Base-by-base conservation (phyloP, 2,329 filamentous ascomycete species). In the Juglanconis sp. region DNA sequence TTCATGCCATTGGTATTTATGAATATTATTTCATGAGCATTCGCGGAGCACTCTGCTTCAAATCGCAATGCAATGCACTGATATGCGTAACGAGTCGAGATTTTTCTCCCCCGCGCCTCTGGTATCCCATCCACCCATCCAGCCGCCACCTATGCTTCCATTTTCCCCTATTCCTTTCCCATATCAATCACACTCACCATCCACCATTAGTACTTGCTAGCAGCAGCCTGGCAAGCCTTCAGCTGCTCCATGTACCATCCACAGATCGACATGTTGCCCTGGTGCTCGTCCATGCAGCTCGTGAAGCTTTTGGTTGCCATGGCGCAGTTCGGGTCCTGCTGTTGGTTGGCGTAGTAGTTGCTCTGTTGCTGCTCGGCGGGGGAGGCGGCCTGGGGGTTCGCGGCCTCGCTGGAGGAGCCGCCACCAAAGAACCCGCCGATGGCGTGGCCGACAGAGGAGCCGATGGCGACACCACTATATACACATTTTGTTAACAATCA, bases 241-340 rank as follows among this genome's bases (percentile, higher is more conserved):
- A 99, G 83, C 85, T 99, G 94, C 76, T 99, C 95, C 70, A 99
- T 80, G 77, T 99, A 99, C 93, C 94, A 99, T 68, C 90, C 90
- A 81, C 95, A 99, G 73, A 97, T 96, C 73, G 89, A 88, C 89
- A 99, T 87, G 79, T 95, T 92, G 68, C 95, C 95, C 73, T 87
- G 81, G 77, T 99, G 90, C 72, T 98, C 91, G 76, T 98, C 93
- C 88, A 99, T 89, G 84, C 95, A 99, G 80, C 88, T 89, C 71
- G 92, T 93, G 83, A 99, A 98, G 78, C 85, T 86, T 77, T 87
- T 86, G 57, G 92, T 87, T 68, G 95, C 92, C 57, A 82, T 85
- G 65, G 87, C 86, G 79, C 95, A 99, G 74, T 89, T 90, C 76
- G 77, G 82, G 72, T 77, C 75, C 71, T 77, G 81, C 75, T 80